Evolutionary conservation across 2,329 filamentous ascomycete species (phyloP).

Genomic region (Beauveria rudraprayagi): DNA sequence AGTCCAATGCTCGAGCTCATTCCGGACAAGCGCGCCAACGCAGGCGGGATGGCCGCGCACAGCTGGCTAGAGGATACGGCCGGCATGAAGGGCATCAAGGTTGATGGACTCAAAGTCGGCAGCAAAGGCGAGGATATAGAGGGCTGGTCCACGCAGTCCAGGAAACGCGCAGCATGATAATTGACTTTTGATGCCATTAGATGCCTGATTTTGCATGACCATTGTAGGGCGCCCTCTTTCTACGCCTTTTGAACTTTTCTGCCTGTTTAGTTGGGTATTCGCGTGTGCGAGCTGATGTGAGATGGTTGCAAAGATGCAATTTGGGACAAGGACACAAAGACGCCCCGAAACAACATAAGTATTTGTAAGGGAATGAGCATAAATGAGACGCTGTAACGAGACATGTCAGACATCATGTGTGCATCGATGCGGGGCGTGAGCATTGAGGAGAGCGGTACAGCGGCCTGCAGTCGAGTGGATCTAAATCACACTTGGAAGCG

Average conservation of each 20-base stretch:
- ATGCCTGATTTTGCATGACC: neutral
- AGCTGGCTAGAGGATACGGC: constrained; percentile 75
- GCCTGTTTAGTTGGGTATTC: neutral
- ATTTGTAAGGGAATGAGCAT: constrained; percentile 1
- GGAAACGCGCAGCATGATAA: constrained; percentile 54
- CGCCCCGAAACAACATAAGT: neutral
- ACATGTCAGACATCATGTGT: neutral
- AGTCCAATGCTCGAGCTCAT: constrained; percentile 84
- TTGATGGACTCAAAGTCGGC: constrained; percentile 68
- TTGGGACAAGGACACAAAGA: neutral
- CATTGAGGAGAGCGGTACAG: too few relatives aligned
- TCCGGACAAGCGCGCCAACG: constrained; percentile 85
- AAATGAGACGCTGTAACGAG: constrained; percentile 7
- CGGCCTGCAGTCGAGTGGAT: too few relatives aligned
- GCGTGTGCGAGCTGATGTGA: neutral
- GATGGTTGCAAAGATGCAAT: neutral
- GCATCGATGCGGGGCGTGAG: neutral
- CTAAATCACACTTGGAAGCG: too few relatives aligned
- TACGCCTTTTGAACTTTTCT: neutral
- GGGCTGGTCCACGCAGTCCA: constrained; percentile 84
- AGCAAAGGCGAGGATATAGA: constrained; percentile 87
- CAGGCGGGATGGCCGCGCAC: constrained; percentile 88
- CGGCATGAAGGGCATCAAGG: constrained; percentile 74
- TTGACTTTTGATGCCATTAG: neutral
- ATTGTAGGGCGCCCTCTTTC: neutral